Percentiles rank a stretch among this genome's conserved stretches.
Conservation (phyloP, 1,284 basidiomycete species). For the Tetrapyrgos nigripes region DNA sequence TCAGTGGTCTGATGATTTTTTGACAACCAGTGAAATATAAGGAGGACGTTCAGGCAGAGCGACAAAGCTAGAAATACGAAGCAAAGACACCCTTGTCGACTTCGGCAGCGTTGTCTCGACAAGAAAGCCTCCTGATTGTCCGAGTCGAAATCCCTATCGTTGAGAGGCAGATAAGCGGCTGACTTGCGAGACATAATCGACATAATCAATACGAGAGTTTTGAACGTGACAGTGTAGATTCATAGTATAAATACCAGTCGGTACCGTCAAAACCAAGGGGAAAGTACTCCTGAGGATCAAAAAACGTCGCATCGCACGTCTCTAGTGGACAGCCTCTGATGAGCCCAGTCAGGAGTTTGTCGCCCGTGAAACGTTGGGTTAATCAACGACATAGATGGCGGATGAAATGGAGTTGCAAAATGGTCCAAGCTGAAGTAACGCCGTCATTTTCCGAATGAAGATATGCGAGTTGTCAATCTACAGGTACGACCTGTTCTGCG, state of each 20-base stretch:
- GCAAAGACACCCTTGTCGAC: not conserved
- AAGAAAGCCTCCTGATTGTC: not conserved
- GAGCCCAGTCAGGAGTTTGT: no score
- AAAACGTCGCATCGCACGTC: not conserved
- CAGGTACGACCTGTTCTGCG: no score
- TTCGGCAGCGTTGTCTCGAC: not conserved
- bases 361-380: no score
- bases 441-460: no score
- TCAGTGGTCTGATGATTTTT: not conserved
- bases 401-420: no score
- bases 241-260: not conserved
- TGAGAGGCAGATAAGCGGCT: conserved; percentile 9
- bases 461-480: no score
- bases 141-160: not conserved
- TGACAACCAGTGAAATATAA: not conserved
- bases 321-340: not conserved
- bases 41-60: not conserved
- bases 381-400: no score
- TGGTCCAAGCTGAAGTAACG: no score
- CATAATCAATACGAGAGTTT: not conserved
- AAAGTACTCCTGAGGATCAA: not conserved
- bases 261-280: no score
- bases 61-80: not conserved
- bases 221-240: not conserved
- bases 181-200: conserved; percentile 1